Evolutionary conservation across 148 eudicot genomes (phyloP).

Genomic region (Euryodendron excelsum): DNA sequence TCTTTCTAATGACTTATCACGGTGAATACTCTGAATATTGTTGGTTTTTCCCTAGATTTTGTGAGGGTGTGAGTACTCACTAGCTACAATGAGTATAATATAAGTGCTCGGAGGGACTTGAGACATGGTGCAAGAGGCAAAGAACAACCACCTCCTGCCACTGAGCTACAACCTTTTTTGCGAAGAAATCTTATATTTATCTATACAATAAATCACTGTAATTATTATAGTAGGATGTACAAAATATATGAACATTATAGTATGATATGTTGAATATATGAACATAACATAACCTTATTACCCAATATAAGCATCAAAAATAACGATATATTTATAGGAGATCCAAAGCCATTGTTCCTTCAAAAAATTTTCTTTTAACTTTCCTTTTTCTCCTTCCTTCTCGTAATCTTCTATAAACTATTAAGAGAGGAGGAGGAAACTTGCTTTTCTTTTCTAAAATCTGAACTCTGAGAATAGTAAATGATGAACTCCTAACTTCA

Average conservation of each 20-base stretch:
- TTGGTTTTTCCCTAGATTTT: too few relatives aligned
- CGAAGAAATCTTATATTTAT: neutral
- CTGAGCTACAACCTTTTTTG: neutral
- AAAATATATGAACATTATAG: too few relatives aligned
- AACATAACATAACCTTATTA: neutral
- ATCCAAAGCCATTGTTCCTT: neutral
- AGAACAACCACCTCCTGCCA: neutral
- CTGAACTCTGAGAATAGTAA: neutral
- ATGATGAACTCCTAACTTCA: neutral
- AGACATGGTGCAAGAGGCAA: constrained; percentile 7
- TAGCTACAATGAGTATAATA: too few relatives aligned
- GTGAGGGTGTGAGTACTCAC: too few relatives aligned
- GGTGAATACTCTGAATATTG: too few relatives aligned
- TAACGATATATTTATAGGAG: neutral
- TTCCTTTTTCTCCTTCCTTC: too few relatives aligned
- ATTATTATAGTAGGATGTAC: too few relatives aligned
- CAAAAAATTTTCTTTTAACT: too few relatives aligned
- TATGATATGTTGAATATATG: neutral
- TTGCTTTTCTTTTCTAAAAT: too few relatives aligned
- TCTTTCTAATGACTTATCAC: too few relatives aligned
- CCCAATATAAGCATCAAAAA: neutral
- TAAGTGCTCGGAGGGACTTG: neutral
- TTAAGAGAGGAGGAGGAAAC: too few relatives aligned
- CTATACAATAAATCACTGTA: neutral
- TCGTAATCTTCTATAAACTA: too few relatives aligned